Conservation (phyloP, 129 eudicot genomes). For the Centaurea solstitialis region DNA sequence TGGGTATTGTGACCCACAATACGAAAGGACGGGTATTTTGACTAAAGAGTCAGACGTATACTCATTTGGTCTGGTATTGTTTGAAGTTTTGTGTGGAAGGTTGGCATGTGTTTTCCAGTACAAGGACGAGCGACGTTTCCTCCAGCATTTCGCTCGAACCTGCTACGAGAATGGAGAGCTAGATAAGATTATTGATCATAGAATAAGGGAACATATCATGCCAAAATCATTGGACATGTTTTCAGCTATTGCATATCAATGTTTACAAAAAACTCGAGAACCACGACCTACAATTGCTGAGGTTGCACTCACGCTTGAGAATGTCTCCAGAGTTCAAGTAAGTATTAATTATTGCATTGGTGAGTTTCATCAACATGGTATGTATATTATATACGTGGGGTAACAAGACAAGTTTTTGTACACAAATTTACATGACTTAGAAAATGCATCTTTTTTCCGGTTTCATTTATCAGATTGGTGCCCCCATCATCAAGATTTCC, state of each 20-base stretch:
- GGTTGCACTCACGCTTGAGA: background rate
- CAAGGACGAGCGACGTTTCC: background rate
- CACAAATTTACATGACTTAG: background rate
- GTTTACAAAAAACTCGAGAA: background rate
- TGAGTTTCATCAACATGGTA: background rate
- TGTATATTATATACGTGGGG: background rate
- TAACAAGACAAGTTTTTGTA: background rate
- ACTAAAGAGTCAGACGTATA: background rate
- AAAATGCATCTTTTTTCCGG: too few species aligned
- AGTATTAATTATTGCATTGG: background rate
- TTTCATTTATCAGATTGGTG: too few species aligned
- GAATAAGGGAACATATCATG: background rate
- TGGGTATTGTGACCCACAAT: too few species aligned
- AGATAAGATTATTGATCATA: background rate
- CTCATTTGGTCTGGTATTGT: background rate
- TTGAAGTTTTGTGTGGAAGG: background rate
- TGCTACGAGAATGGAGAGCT: background rate
- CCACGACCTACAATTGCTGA: background rate
- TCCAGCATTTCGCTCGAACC: background rate
- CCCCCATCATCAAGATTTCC: too few species aligned
- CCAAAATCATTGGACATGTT: background rate
- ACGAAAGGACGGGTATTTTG: too few species aligned
- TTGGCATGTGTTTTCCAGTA: background rate
- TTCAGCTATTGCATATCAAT: background rate
- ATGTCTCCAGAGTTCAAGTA: background rate